Conservation (phyloP, 2,329 filamentous ascomycete species). For the Apiospora pterosperma region DNA sequence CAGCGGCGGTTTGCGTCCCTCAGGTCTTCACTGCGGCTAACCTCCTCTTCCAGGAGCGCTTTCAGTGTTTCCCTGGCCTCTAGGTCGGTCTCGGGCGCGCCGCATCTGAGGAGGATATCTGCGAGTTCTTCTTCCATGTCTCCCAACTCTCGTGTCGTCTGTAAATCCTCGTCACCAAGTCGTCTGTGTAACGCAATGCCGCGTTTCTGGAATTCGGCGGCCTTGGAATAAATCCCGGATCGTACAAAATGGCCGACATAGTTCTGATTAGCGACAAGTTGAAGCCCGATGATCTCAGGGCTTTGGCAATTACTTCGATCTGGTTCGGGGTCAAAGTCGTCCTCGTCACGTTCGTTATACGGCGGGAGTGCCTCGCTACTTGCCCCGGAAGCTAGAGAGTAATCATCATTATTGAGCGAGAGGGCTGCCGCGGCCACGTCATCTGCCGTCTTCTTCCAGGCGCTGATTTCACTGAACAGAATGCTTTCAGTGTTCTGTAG, state of each 20-base stretch:
- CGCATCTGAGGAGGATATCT: slow-evolving; percentile 20
- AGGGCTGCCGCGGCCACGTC: slow-evolving; percentile 22
- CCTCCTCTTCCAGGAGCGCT: slow-evolving; percentile 17
- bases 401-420: slow-evolving; percentile 11
- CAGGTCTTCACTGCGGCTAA: slow-evolving; percentile 9
- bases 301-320: slow-evolving; percentile 15
- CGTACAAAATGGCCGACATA: slow-evolving; percentile 18
- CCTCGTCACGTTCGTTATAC: slow-evolving; percentile 11
- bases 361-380: slow-evolving; percentile 12
- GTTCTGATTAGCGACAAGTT: slow-evolving; percentile 20
- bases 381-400: slow-evolving; percentile 3
- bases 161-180: slow-evolving; percentile 10
- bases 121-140: slow-evolving; percentile 24
- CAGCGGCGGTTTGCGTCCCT: slow-evolving; percentile 14
- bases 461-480: slow-evolving; percentile 18
- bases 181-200: slow-evolving; percentile 20
- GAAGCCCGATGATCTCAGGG: slow-evolving; percentile 16
- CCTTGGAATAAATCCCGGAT: slow-evolving; percentile 18
- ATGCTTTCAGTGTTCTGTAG: slow-evolving; percentile 11
- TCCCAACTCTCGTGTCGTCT: slow-evolving; percentile 10
- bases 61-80: slow-evolving; percentile 19
- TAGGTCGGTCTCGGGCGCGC: slow-evolving; percentile 12
- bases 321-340: slow-evolving; percentile 23
- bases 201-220: slow-evolving; percentile 19
- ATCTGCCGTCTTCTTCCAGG: slow-evolving; percentile 24